Evolutionary conservation across 306 rosid species (phyloP), one percentile per base, ranked within the genome.

Genomic region (Adenanthera pavonina): DNA sequence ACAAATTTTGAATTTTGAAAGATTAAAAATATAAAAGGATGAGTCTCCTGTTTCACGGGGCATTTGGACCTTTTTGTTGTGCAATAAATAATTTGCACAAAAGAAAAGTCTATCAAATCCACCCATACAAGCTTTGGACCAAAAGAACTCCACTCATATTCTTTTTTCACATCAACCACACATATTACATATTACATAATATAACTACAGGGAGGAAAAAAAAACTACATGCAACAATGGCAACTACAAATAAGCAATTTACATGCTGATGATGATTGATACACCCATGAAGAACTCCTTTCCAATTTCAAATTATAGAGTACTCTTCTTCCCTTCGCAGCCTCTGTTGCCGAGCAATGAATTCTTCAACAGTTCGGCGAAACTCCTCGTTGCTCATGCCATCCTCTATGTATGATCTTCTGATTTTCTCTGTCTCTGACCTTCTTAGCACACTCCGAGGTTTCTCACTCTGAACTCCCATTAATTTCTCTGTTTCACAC

Each of bases 291-390:
- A 79, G 30, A 65, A 19, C 10, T 33, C 53, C 3, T 6, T 44
- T 38, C 20, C 59, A 51, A 35, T 60, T 62, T 68, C 51, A 80
- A 40, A 60, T 36, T 38, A 74, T 8, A 43, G 54, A 80, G 65
- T 48, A 33, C 25, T 84, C 84, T 86, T 91, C 97, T 84, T 87
- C 91, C 76, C 88, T 88, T 72, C 85, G 78, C 47, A 90, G 43
- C 91, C 78, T 95, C 80, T 95, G 95, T 72, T 95, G 92, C 77
- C 85, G 72, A 2, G 92, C 97, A 47, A 95, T 93, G 91, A 95
- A 95, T 64, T 91, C 94, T 72, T 93, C 99, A 3, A 95, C 91
- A 78, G 86, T 88, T 78, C 67, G 68, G n/a, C 87, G 92, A 75
- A 95, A 95, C 75, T 95, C 99, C 41, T 95, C 99, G 65, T 88